phyloP scores from a whole-genome alignment of 495 filamentous ascomycete genomes.

The Daldinia concentrica region DNA sequence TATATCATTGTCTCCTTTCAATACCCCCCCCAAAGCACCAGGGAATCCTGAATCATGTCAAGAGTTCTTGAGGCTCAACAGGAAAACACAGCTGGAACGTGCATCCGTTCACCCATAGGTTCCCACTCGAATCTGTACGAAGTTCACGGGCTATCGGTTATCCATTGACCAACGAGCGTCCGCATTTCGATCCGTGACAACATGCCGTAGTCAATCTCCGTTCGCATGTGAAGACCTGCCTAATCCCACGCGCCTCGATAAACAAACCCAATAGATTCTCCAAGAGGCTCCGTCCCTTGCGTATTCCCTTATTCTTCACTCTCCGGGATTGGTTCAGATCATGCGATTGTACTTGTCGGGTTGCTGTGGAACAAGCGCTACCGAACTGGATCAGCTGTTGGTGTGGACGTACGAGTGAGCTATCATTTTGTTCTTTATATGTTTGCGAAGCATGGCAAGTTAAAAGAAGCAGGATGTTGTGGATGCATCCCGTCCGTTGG shows the following conservation, averaged over 20 bases:
- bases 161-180: not conserved
- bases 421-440: slow-evolving; percentile 28
- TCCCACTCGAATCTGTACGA: not conserved
- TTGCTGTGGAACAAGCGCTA: slow-evolving; percentile 17
- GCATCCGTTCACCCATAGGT: not conserved
- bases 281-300: not conserved
- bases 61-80: not conserved
- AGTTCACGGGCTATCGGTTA: not conserved
- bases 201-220: not conserved
- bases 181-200: not conserved
- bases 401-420: slow-evolving; percentile 16
- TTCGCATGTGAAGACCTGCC: not conserved
- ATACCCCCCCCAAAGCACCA: not conserved
- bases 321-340: slow-evolving; percentile 14
- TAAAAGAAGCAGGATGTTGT: not conserved
- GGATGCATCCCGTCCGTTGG: slow-evolving; percentile 6
- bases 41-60: not conserved
- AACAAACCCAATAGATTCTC: not conserved
- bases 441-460: not conserved
- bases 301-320: slow-evolving; percentile 1
- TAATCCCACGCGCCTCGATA: not conserved
- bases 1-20: not conserved
- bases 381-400: slow-evolving; percentile 18
- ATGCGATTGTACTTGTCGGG: slow-evolving; percentile 22
- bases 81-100: not conserved